A percentile compares a stretch with the other conserved stretches of the same genome.
phyloP scores from a whole-genome alignment of 305 asterid species.

The Withania somnifera region DNA sequence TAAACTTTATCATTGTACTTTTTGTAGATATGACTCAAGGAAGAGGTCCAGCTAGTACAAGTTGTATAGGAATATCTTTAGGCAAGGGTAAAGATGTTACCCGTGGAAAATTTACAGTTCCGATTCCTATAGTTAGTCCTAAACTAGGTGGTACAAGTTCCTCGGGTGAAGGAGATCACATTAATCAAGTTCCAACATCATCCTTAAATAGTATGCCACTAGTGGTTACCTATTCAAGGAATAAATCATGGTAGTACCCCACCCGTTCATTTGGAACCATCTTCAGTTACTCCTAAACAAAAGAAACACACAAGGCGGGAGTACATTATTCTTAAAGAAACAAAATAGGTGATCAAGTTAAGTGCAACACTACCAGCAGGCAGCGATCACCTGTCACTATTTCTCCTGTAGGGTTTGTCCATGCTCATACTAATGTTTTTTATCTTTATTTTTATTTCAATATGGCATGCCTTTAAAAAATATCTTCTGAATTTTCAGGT shows the following conservation, averaged over 20 bases:
- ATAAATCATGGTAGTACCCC: not conserved
- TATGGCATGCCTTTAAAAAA: not conserved
- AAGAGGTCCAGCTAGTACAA: not conserved
- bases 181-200: not conserved
- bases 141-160: not conserved
- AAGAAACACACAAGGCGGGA: not conserved
- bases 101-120: not conserved
- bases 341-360: not conserved
- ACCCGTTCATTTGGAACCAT: not conserved
- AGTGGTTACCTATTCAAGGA: not conserved
- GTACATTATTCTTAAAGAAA: not conserved
- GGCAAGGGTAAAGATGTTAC: not conserved
- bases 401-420: not conserved
- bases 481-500: not conserved
- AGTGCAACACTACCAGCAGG: too few species aligned
- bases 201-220: fast-evolving
- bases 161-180: not conserved
- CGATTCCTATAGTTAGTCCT: not conserved
- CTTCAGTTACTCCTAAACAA: not conserved
- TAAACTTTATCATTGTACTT: too few species aligned
- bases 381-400: not conserved
- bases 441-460: not conserved
- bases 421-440: not conserved
- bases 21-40: not conserved
- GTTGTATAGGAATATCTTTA: not conserved